Conservation (phyloP, 257 asterid species). For the Solanum neorickii region DNA sequence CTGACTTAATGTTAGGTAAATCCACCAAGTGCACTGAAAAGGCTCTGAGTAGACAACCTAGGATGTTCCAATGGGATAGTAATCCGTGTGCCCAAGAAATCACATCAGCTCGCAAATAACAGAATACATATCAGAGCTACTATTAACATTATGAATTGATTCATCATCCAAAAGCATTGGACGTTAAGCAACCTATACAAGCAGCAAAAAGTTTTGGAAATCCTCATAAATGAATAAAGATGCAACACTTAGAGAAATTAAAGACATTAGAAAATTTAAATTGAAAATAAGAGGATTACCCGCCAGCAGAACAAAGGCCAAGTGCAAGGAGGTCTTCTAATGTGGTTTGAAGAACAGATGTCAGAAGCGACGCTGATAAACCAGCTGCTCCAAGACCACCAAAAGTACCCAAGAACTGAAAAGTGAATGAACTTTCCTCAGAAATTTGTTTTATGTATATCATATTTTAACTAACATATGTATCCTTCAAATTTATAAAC, state of each 20-base stretch:
- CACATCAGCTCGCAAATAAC: not conserved
- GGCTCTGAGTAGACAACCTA: not conserved
- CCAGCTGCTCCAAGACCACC: slow-evolving; percentile 97
- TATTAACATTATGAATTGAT: not conserved
- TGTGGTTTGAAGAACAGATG: slow-evolving; percentile 77
- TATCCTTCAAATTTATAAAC: not conserved
- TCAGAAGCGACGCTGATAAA: slow-evolving; percentile 84
- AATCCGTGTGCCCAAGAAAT: not conserved
- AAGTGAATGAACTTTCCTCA: slow-evolving; percentile 3
- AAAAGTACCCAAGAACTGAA: slow-evolving; percentile 72
- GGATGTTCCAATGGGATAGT: not conserved
- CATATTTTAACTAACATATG: not conserved
- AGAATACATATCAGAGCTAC: not conserved
- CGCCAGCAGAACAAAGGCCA: slow-evolving; percentile 97
- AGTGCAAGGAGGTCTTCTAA: slow-evolving; percentile 91
- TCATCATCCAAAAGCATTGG: not conserved
- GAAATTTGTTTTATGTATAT: not conserved
- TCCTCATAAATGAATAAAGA: not conserved
- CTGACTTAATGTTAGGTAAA: not conserved
- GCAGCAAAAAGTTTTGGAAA: not conserved
- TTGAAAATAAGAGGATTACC: slow-evolving; percentile 32
- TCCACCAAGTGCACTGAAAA: not conserved
- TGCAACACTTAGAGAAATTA: not conserved
- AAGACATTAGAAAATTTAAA: not conserved
- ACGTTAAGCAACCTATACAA: not conserved